phyloP scores from a whole-genome alignment of 1,284 basidiomycete species.

The Puccinia hordei region DNA sequence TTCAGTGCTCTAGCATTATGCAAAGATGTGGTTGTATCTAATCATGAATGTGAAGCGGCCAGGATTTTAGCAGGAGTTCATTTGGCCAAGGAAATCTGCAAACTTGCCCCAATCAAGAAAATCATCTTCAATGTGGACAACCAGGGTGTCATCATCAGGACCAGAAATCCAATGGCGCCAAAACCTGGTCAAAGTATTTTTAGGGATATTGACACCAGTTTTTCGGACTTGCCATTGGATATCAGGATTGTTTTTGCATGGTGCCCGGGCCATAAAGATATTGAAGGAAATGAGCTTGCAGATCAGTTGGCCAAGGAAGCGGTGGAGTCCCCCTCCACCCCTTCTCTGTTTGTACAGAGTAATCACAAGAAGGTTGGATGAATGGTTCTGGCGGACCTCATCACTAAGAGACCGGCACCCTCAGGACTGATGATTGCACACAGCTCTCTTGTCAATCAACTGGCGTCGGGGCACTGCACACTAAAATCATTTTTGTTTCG shows the following conservation, averaged over 20 bases:
- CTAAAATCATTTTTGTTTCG: background rate
- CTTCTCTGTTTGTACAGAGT: no score
- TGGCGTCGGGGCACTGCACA: no score
- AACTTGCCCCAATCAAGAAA: no score
- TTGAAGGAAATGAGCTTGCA: background rate
- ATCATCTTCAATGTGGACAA: background rate
- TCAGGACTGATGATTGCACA: background rate
- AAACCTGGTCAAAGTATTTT: background rate
- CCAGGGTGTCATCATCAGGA: background rate
- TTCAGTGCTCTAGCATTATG: background rate
- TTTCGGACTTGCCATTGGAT: background rate
- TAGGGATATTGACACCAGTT: background rate
- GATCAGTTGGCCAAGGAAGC: background rate
- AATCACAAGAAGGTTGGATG: no score
- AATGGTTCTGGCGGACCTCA: no score
- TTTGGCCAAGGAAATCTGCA: background rate
- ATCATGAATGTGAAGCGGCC: background rate
- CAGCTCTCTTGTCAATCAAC: background rate
- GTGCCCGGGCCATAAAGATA: constrained; percentile 14
- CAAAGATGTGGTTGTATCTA: background rate
- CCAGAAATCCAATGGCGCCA: background rate
- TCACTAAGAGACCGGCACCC: no score
- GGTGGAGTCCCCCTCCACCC: no score
- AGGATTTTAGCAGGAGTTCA: background rate
- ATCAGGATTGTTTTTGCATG: background rate